Percentiles rank a stretch among this genome's conserved stretches.
Conservation (phyloP, 192 early-diverging fungal species). For the Chytriomyces confervae region DNA sequence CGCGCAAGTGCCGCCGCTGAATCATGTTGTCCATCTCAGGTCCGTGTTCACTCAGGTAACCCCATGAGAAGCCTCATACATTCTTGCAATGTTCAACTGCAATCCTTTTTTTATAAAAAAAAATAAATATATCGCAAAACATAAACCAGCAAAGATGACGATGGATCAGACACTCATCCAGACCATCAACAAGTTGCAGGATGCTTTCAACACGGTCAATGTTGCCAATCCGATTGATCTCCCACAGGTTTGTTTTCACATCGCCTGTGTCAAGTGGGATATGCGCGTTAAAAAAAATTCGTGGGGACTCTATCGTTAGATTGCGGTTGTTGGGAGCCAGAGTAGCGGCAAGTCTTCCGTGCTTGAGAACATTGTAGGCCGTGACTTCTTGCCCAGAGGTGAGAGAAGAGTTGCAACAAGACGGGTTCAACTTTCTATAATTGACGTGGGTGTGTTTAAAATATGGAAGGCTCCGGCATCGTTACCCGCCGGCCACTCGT, state of each 20-base stretch:
- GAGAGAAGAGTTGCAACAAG: constrained; percentile 2
- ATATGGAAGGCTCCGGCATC: constrained; percentile 80
- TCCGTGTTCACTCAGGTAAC: no score
- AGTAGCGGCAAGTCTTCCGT: constrained; percentile 93
- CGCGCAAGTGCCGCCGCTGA: no score
- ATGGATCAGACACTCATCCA: constrained; percentile 36
- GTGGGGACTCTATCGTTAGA: constrained; percentile 40
- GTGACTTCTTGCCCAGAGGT: constrained; percentile 95
- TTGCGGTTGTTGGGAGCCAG: constrained; percentile 61
- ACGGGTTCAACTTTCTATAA: neutral
- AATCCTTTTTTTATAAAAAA: no score
- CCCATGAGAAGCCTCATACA: no score
- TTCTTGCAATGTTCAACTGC: no score
- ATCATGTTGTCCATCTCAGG: no score
- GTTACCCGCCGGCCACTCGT: constrained; percentile 96
- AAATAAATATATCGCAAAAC: no score
- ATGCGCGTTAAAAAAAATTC: neutral
- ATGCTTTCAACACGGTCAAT: constrained; percentile 60
- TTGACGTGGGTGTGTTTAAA: neutral
- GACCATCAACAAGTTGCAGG: constrained; percentile 54
- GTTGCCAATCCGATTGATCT: constrained; percentile 65
- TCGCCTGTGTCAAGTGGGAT: neutral
- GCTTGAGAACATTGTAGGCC: constrained; percentile 96
- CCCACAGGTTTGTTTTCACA: constrained; percentile 56
- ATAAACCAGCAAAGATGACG: neutral